These are phyloP conservation scores for Epichloe festucae DNA, from an alignment of 2,329 filamentous ascomycete genomes.

Conservation along the genomic window DNA sequence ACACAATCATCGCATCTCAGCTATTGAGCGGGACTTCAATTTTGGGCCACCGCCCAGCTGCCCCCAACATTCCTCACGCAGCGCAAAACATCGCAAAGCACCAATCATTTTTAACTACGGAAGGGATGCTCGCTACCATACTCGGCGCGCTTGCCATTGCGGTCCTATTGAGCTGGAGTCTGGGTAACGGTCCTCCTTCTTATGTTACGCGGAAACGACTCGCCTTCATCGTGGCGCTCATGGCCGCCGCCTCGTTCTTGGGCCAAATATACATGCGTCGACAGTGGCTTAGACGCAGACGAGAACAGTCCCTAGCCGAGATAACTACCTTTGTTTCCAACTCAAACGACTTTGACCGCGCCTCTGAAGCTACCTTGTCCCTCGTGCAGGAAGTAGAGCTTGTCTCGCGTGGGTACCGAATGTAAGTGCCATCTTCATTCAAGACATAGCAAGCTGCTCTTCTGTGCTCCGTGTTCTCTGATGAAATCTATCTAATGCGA, in stretches of 20 bases:
- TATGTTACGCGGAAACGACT: conserved; percentile 44
- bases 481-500: neutral
- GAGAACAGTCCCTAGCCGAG: conserved; percentile 59
- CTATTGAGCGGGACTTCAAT: conserved; percentile 61
- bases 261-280: conserved; percentile 63
- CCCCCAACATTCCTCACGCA: conserved; percentile 8
- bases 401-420: conserved; percentile 77
- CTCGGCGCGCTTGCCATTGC: conserved; percentile 48
- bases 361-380: conserved; percentile 60
- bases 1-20: conserved; percentile 85
- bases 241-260: conserved; percentile 39
- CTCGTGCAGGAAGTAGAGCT: conserved; percentile 93
- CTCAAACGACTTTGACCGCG: conserved; percentile 70
- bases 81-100: conserved; percentile 7
- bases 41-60: conserved; percentile 18
- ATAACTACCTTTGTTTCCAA: conserved; percentile 56
- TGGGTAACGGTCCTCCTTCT: conserved; percentile 34
- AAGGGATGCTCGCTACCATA: conserved; percentile 35
- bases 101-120: conserved; percentile 25
- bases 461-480: no score
- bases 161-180: conserved; percentile 61
- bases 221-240: conserved; percentile 31
- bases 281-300: conserved; percentile 69
- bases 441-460: neutral
- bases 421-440: conserved; percentile 39